These are phyloP conservation scores for Sporothrix sp. DNA, from an alignment of 2,329 filamentous ascomycete species.

Conservation along the genomic window DNA sequence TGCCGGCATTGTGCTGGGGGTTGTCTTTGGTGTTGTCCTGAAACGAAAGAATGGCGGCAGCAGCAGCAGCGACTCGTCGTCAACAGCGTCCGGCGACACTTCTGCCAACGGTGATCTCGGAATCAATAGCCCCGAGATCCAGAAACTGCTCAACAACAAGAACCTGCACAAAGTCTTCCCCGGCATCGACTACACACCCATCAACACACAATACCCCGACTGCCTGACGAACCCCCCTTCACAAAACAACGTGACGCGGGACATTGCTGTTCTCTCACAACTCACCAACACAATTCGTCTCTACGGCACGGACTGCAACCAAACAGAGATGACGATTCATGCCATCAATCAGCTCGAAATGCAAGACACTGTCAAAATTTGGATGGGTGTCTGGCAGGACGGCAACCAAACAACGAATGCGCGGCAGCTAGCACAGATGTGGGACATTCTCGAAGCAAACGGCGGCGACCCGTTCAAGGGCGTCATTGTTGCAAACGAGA, in stretches of 20 bases:
- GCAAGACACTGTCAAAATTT: slow-evolving; percentile 67
- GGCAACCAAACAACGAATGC: slow-evolving; percentile 71
- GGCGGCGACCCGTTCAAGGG: slow-evolving; percentile 62
- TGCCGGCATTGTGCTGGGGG: slow-evolving; percentile 62
- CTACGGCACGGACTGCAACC: slow-evolving; percentile 95
- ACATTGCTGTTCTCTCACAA: slow-evolving; percentile 82
- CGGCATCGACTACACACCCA: slow-evolving; percentile 88
- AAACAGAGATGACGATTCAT: slow-evolving; percentile 86
- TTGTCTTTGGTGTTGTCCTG: slow-evolving; percentile 62
- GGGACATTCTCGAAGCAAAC: slow-evolving; percentile 65
- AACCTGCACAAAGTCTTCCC: slow-evolving; percentile 88
- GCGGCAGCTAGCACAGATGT: slow-evolving; percentile 76
- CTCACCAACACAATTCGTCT: slow-evolving; percentile 79
- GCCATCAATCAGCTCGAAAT: slow-evolving; percentile 67
- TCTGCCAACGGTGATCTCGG: slow-evolving; percentile 58
- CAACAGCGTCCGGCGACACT: slow-evolving; percentile 50
- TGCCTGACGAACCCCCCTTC: slow-evolving; percentile 69
- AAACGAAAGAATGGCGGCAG: slow-evolving; percentile 40
- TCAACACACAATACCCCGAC: slow-evolving; percentile 81
- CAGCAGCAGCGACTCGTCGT: slow-evolving; percentile 24
- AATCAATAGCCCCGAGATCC: slow-evolving; percentile 63
- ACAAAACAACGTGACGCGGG: slow-evolving; percentile 89
- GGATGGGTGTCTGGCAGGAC: slow-evolving; percentile 92
- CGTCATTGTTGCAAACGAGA: slow-evolving; percentile 74
- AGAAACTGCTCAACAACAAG: slow-evolving; percentile 68